phyloP scores from a whole-genome alignment of 768 basidiomycete species.

The Russula sp. region DNA sequence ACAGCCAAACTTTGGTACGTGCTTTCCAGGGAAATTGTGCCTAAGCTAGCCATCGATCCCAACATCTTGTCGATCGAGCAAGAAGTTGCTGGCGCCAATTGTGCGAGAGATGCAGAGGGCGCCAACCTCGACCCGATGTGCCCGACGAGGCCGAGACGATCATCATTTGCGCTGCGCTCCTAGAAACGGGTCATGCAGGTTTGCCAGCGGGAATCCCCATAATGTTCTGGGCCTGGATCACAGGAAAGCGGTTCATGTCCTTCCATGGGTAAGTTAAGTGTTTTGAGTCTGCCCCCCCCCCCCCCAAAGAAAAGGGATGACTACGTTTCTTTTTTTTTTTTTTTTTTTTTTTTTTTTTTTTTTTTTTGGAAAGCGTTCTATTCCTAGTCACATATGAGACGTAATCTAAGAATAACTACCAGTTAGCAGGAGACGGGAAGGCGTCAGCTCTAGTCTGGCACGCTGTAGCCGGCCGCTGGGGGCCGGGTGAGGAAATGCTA shows the following conservation, averaged over 20 bases:
- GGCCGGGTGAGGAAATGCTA: too few relatives aligned
- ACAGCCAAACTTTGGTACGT: slow-evolving; percentile 56
- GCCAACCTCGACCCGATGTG: slow-evolving; percentile 40
- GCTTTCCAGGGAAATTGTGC: slow-evolving; percentile 49
- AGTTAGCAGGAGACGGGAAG: too few relatives aligned
- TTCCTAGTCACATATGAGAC: too few relatives aligned
- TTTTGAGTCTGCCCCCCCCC: background rate
- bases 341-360: too few relatives aligned
- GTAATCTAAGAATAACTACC: too few relatives aligned
- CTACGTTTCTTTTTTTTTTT: background rate
- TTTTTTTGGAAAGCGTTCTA: too few relatives aligned
- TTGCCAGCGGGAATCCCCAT: slow-evolving; percentile 44
- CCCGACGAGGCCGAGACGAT: slow-evolving; percentile 44
- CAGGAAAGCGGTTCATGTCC: slow-evolving; percentile 46
- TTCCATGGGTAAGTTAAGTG: slow-evolving; percentile 46
- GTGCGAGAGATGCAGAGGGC: slow-evolving; percentile 31
- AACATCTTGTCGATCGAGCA: slow-evolving; percentile 44
- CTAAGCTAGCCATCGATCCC: slow-evolving; percentile 46
- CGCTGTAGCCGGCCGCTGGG: too few relatives aligned
- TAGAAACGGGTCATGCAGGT: slow-evolving; percentile 51
- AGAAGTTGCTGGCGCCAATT: slow-evolving; percentile 52
- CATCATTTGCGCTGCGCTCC: slow-evolving; percentile 50
- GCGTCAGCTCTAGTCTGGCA: too few relatives aligned
- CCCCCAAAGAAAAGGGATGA: background rate
- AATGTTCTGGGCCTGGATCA: slow-evolving; percentile 47